Conservation (phyloP, 192 early-diverging fungal species). For the Coemansia umbellata region DNA sequence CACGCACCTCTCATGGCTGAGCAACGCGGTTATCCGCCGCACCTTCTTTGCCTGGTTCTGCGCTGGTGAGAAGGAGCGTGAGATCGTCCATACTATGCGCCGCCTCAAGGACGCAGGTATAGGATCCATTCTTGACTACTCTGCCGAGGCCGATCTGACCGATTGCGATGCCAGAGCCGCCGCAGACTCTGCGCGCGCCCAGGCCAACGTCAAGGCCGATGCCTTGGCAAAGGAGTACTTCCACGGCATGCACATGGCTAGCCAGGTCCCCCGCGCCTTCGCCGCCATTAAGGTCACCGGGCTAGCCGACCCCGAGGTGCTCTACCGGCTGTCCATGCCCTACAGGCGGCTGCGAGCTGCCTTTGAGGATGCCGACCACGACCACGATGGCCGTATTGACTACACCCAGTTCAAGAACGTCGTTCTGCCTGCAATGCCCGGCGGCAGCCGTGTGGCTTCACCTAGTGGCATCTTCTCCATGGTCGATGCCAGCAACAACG, state of each 20-base stretch:
- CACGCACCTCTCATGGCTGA: conserved; percentile 40
- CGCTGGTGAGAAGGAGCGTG: conserved; percentile 81
- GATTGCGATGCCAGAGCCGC: conserved; percentile 46
- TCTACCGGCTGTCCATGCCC: conserved; percentile 65
- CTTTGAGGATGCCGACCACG: conserved; percentile 51
- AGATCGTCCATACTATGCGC: conserved; percentile 81
- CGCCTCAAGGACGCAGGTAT: conserved; percentile 59
- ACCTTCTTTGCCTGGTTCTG: conserved; percentile 85
- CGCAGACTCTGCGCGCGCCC: conserved; percentile 40
- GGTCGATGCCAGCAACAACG: conserved; percentile 49
- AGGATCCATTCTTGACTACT: conserved; percentile 83
- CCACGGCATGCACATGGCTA: conserved; percentile 70
- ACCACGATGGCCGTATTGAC: conserved; percentile 52
- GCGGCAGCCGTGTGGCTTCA: conserved; percentile 25
- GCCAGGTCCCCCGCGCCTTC: conserved; percentile 64
- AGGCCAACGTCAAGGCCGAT: conserved; percentile 63
- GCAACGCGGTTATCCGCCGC: conserved; percentile 69
- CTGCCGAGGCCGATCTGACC: conserved; percentile 78
- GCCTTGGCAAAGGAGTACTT: conserved; percentile 64
- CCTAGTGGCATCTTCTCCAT: conserved; percentile 44
- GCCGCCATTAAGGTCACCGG: conserved; percentile 89
- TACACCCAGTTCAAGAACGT: conserved; percentile 49
- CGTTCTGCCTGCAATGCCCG: conserved; percentile 31
- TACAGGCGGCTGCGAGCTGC: conserved; percentile 33
- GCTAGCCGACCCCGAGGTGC: conserved; percentile 67